Conservation (phyloP, 148 eudicot species). For the Mesembryanthemum crystallinum region DNA sequence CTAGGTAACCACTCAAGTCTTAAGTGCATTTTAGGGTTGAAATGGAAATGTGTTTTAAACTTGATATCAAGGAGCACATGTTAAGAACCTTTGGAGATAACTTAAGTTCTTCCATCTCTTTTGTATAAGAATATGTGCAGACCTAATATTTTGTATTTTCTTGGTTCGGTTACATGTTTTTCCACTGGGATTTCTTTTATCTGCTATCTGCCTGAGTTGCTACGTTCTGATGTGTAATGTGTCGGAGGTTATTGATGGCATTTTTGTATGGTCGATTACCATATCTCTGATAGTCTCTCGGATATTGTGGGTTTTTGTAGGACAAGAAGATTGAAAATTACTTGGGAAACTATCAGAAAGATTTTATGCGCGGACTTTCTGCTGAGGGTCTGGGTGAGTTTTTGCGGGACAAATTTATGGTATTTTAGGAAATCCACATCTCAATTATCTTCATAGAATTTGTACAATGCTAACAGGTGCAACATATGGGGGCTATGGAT, state of each 20-base stretch:
- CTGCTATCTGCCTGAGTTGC: neutral
- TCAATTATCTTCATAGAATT: conserved; percentile 9
- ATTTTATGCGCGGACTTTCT: conserved; percentile 42
- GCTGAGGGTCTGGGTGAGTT: conserved; percentile 42
- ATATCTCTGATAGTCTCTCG: conserved; percentile 3
- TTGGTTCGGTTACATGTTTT: neutral
- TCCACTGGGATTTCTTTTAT: neutral
- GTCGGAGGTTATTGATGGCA: conserved; percentile 1
- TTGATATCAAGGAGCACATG: neutral
- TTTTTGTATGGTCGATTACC: neutral
- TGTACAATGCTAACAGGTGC: conserved; percentile 35
- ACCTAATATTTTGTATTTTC: neutral
- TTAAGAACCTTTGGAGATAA: neutral
- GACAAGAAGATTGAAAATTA: conserved; percentile 46
- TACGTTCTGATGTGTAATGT: neutral
- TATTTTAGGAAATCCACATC: neutral
- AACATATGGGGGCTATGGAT: conserved; percentile 46
- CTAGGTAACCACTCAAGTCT: neutral
- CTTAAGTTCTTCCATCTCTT: neutral
- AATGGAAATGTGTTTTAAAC: too few relatives aligned
- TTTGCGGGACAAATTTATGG: conserved; percentile 6
- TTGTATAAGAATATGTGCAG: neutral
- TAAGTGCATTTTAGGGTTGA: neutral
- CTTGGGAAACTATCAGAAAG: conserved; percentile 46
- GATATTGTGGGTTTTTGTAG: conserved; percentile 24